Conservation (phyloP, 164 flowering plant genomes). For the Pachysandra terminalis region DNA sequence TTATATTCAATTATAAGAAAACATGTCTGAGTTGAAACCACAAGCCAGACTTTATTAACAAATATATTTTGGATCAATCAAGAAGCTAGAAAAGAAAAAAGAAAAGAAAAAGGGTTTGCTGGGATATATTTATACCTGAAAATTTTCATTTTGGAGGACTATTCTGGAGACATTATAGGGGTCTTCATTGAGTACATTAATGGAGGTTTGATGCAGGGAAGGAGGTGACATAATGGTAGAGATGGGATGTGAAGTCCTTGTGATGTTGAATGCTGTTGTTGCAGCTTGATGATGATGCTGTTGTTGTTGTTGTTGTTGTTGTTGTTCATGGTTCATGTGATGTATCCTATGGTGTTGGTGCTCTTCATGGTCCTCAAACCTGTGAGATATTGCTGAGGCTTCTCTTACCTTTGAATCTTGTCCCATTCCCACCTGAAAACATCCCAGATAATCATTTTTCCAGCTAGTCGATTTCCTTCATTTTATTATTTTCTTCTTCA, state of each 20-base stretch:
- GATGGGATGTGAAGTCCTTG: conserved; percentile 66
- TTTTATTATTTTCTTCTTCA: too few species aligned
- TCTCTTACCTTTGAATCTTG: conserved; percentile 52
- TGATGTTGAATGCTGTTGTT: conserved; percentile 55
- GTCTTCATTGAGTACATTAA: conserved; percentile 62
- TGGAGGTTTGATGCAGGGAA: conserved; percentile 52
- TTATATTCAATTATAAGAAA: neutral
- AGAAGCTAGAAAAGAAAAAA: neutral
- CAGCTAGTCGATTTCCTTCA: neutral
- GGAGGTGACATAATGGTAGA: conserved; percentile 74
- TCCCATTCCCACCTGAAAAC: conserved; percentile 46
- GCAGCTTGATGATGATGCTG: too few species aligned
- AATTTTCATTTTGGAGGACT: conserved; percentile 57
- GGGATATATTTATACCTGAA: conserved; percentile 53
- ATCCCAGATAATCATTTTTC: conserved; percentile 17
- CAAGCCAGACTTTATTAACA: too few species aligned
- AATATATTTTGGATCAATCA: too few species aligned
- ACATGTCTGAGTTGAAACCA: neutral
- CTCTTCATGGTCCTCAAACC: conserved; percentile 38
- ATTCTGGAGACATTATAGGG: conserved; percentile 62
- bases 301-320: conserved; percentile 21
- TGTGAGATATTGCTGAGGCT: conserved; percentile 26
- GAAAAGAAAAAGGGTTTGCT: neutral
- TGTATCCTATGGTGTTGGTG: conserved; percentile 30
- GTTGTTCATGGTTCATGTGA: conserved; percentile 20